Evolutionary conservation across 441 rosid species (phyloP), one percentile per base, ranked within the genome.

Genomic region (Populus hybrid): DNA sequence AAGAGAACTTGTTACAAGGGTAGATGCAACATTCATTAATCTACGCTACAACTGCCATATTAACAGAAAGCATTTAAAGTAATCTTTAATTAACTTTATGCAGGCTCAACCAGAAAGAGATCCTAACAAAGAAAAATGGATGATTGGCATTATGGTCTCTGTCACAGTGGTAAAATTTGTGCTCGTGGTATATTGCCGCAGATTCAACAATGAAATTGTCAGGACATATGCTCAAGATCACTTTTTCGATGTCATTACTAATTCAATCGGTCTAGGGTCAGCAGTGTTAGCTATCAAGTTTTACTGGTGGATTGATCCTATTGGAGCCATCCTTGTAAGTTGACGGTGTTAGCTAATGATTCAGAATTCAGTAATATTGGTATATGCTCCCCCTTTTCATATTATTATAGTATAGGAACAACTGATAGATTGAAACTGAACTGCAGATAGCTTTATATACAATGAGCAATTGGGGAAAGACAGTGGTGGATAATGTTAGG

Each of bases 261-360:
- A 91, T 81, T 89, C 93, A 18, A 72, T 92, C 8, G 95, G 95
- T 32, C 83, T 90, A 14, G 91, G 69, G 72, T 63, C 94, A 7
- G 95, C 94, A 0, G 84, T 91, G 8, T 70, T 88, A 42, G 89
- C 95, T n/a, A 85, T 91, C 79, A 84, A 73, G 77, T 90, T 80
- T 85, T 81, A 76, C 88, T 87, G 94, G 91, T 91, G 95, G 93
- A 82, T 92, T 34, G 95, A 92, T 83, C 95, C 97, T 5, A 8
- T 83, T 1, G 97, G 95, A 16, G 97, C 94, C 67, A 86, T 89
- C 24, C 50, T 89, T 0, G 94, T 89, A 74, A 83, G 93, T 80
- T 14, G 7, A 26, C 26, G 24, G 10, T 32, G 11, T 21, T 9
- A 1, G 66, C 2, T 61, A 23, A 61, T 21, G 6, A 61, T 3